Evolutionary conservation across 345 rosid genomes (phyloP).

Genomic region (Cardamine chenopodiifolia): DNA sequence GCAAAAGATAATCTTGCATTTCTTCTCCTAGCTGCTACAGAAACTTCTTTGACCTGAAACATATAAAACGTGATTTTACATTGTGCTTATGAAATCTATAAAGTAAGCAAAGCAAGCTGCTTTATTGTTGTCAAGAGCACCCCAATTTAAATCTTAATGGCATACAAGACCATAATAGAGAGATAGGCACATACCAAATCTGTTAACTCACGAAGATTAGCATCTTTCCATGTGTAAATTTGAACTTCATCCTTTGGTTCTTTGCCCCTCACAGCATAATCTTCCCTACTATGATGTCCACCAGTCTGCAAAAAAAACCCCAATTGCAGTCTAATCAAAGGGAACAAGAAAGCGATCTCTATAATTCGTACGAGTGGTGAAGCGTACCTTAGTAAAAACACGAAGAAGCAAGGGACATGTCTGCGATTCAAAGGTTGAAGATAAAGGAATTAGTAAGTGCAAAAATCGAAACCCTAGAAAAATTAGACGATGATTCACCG

Average conservation of each 20-base stretch:
- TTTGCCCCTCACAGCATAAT: conserved; percentile 94
- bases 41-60: conserved; percentile 83
- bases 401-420: conserved; percentile 94
- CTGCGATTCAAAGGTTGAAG: conserved; percentile 46
- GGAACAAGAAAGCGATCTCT: neutral
- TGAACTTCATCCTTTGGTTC: conserved; percentile 97
- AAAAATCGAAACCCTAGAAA: neutral
- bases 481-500: conserved; percentile 10
- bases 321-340: neutral
- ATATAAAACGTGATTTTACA: neutral
- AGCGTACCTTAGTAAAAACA: conserved; percentile 87
- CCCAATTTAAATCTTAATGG: neutral
- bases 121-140: neutral
- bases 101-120: neutral
- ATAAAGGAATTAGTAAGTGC: neutral
- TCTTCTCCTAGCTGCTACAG: conserved; percentile 87
- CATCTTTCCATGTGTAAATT: conserved; percentile 97
- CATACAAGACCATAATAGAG: too few species aligned
- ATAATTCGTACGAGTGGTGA: neutral
- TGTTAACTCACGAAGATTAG: conserved; percentile 81
- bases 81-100: neutral
- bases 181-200: conserved; percentile 75
- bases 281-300: conserved; percentile 78
- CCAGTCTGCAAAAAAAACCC: conserved; percentile 55
- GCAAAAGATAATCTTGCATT: conserved; percentile 91